Evolutionary conservation across 176 grass and related monocot species (phyloP).

Genomic region (Triticum dicoccoides): DNA sequence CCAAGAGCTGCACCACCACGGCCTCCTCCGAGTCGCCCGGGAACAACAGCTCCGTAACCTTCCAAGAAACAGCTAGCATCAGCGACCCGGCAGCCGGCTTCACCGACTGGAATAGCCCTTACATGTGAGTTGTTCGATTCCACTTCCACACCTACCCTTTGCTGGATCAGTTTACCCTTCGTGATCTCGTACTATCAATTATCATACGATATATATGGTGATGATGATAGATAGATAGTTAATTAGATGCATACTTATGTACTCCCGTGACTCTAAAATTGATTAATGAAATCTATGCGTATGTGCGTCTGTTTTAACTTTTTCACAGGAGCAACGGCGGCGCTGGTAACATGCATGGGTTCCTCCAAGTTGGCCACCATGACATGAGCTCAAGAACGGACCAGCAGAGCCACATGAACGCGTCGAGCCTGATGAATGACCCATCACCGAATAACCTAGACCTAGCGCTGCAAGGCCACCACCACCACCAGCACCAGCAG

Average conservation of each 20-base stretch:
- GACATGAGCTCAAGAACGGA: conserved; percentile 53
- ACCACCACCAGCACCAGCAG: conserved; percentile 25
- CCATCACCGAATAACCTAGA: conserved; percentile 42
- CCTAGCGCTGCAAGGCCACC: conserved; percentile 30
- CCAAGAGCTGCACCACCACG: conserved; percentile 35
- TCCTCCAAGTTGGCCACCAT: conserved; percentile 41
- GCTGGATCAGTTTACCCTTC: neutral
- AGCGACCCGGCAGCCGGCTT: conserved; percentile 12
- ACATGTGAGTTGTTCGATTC: conserved; percentile 36
- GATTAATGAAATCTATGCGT: neutral
- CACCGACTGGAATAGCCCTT: conserved; percentile 43
- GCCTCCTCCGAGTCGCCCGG: conserved; percentile 55
- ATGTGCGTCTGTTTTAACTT: neutral
- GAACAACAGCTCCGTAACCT: conserved; percentile 51
- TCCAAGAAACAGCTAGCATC: conserved; percentile 44
- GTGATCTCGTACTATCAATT: neutral
- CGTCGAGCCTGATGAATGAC: conserved; percentile 26
- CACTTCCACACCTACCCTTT: neutral
- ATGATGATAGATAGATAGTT: neutral
- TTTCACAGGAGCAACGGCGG: conserved; percentile 19
- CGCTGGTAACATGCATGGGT: conserved; percentile 34
- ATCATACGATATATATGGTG: conserved; percentile 12
- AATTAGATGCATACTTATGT: neutral
- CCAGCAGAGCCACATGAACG: conserved; percentile 13
- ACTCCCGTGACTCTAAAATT: conserved; percentile 6